Base-by-base conservation (phyloP, 345 rosid genomes). In the Syzygium aqueum region DNA sequence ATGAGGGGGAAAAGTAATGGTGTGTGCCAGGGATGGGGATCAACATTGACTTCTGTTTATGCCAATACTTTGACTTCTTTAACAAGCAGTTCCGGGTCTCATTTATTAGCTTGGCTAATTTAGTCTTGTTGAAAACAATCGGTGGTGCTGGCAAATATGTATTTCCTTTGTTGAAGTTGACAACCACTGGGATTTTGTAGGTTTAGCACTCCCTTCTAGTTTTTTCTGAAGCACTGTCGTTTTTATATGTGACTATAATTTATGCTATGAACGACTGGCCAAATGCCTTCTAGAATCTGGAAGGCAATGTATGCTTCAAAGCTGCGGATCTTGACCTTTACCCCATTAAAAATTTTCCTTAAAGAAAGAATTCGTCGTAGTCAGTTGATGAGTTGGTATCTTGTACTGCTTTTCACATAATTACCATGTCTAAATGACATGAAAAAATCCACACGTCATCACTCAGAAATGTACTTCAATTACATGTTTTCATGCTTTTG, bases 71-170 rank as follows among this genome's bases (percentile, higher is more conserved):
- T 1, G 12, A 40, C 80, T 5, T 37, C 25, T 33, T 37, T 19
- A 73, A 67, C 0, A 0, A 73, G 80, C 27, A 10, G 8, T 73
- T 40, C 27, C 4, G 0, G 78, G 49, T 37, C 49, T 73, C 80
- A 73, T 33, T 67, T 67, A 30, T 67, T 67, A 73, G 78, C 21
- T 67, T 67, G 25, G 78, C 78, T 30, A 65, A 65, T 28, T 67
- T 16, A 33, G 25, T 67, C 1, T 0, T 67, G 22, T 37, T 1
- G 2, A 19, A 33, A 73, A 33, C 1, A 0, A 25, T 37, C 37
- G 46, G 0, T 37, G 80, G 25, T 73, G 49, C 27, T 37, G 80
- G 80, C 25, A 10, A 73, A 25, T 73, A 33, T 37, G 49, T 33
- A 33, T 17, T 33, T 19, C 0, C 11, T 33, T 33, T 19, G 46